Conservation (phyloP, 2,329 filamentous ascomycete species). For the Diplodia sapinea region DNA sequence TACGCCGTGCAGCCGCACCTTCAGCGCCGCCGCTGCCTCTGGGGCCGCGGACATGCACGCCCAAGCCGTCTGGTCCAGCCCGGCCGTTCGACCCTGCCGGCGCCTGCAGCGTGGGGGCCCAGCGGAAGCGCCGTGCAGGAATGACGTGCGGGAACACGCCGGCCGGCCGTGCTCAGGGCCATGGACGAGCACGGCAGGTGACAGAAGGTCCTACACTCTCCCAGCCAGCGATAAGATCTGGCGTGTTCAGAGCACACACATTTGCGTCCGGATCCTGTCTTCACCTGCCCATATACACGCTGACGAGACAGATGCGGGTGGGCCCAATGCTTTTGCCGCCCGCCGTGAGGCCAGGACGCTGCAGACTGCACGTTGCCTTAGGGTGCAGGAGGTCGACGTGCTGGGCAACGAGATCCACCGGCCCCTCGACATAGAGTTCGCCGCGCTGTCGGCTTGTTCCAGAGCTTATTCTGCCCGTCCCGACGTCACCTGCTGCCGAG, state of each 20-base stretch:
- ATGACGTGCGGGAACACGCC: constrained; percentile 18
- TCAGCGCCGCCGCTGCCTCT: not conserved
- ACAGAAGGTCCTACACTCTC: no score
- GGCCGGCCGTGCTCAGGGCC: constrained; percentile 2
- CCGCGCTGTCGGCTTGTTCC: not conserved
- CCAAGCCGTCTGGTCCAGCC: not conserved
- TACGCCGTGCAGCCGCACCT: not conserved
- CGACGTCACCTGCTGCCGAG: not conserved
- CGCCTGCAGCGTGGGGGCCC: constrained; percentile 17
- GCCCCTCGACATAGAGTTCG: not conserved
- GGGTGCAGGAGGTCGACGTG: no score
- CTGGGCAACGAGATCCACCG: not conserved
- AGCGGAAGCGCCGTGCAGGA: constrained; percentile 8
- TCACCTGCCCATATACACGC: no score
- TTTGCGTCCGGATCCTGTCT: no score
- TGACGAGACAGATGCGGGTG: no score
- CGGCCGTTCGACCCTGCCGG: constrained; percentile 13
- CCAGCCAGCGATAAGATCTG: no score
- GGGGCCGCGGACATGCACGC: not conserved
- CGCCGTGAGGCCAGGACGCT: no score
- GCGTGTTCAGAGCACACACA: no score
- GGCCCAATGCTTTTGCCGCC: no score
- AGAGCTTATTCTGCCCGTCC: constrained; percentile 9
- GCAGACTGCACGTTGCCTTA: no score
- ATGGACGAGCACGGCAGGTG: not conserved